A percentile compares a stretch with the other conserved stretches of the same genome.
Conservation (phyloP, 75 land plant genomes). For the Pseudotsuga menziesii region DNA sequence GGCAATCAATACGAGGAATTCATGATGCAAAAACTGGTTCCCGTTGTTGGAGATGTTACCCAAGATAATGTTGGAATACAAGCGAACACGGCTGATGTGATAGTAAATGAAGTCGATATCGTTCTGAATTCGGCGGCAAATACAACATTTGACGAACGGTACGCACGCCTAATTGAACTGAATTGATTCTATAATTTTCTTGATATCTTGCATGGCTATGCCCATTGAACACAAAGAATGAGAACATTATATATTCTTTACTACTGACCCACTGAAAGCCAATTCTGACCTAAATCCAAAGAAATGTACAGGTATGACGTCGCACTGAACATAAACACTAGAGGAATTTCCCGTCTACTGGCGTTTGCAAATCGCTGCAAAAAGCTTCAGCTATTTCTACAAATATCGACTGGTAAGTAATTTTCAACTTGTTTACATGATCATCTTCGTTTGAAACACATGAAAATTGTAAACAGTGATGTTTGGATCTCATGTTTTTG, state of each 20-base stretch:
- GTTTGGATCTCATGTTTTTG: too few relatives aligned
- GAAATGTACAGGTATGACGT: constrained; percentile 63
- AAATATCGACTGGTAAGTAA: constrained; percentile 81
- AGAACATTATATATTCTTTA: neutral
- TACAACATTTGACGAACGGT: constrained; percentile 96
- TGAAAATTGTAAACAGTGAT: too few relatives aligned
- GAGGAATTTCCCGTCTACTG: constrained; percentile 62
- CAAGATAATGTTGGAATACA: constrained; percentile 56
- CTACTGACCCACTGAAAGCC: neutral
- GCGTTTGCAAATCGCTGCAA: constrained; percentile 60
- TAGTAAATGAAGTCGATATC: constrained; percentile 57
- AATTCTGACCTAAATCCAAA: neutral
- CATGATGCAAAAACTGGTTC: constrained; percentile 63
- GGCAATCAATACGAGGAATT: constrained; percentile 60
- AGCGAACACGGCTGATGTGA: constrained; percentile 19
- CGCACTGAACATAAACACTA: constrained; percentile 81
- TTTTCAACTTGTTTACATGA: neutral
- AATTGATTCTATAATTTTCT: neutral
- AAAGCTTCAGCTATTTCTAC: constrained; percentile 71
- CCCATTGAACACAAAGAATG: too few relatives aligned
- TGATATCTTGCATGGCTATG: too few relatives aligned
- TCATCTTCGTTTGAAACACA: too few relatives aligned
- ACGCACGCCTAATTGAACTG: neutral
- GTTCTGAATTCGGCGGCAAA: constrained; percentile 92
- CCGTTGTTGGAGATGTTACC: constrained; percentile 70